Evolutionary conservation across 306 rosid genomes (phyloP).

Genomic region (Casuarina equisetifolia): DNA sequence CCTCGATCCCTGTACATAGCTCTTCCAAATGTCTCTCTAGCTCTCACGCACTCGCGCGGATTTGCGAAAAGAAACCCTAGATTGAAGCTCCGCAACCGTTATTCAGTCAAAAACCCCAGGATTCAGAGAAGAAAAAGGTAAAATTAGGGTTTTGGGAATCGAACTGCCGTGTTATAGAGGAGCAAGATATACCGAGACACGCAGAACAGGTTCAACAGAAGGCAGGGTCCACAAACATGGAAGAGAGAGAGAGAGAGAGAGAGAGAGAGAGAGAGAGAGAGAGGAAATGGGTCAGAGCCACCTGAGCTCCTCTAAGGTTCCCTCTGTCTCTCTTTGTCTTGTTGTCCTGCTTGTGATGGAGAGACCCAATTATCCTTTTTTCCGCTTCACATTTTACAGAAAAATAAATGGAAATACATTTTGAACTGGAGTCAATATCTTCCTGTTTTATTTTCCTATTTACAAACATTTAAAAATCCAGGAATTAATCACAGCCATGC

Average conservation of each 20-base stretch:
- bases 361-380: background rate
- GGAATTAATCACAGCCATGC: too few relatives aligned
- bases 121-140: background rate
- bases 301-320: constrained; percentile 12
- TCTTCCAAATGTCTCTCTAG: constrained; percentile 8
- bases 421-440: too few relatives aligned
- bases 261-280: constrained; percentile 2
- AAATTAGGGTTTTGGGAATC: background rate
- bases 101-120: background rate
- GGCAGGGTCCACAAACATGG: too few relatives aligned
- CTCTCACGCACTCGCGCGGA: constrained; percentile 5
- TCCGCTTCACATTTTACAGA: background rate
- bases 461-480: too few relatives aligned
- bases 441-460: too few relatives aligned
- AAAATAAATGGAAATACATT: too few relatives aligned
- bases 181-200: background rate
- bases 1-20: constrained; percentile 65
- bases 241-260: background rate
- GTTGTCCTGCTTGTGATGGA: constrained; percentile 1
- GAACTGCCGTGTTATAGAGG: background rate
- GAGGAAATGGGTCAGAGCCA: constrained; percentile 11
- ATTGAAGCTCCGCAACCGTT: constrained; percentile 14
- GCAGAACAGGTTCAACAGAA: background rate
- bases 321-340: constrained; percentile 22
- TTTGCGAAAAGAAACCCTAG: background rate